A percentile compares a stretch with the other conserved stretches of the same genome.
phyloP scores from a whole-genome alignment of 768 basidiomycete genomes.

The Tulasnella sp. region DNA sequence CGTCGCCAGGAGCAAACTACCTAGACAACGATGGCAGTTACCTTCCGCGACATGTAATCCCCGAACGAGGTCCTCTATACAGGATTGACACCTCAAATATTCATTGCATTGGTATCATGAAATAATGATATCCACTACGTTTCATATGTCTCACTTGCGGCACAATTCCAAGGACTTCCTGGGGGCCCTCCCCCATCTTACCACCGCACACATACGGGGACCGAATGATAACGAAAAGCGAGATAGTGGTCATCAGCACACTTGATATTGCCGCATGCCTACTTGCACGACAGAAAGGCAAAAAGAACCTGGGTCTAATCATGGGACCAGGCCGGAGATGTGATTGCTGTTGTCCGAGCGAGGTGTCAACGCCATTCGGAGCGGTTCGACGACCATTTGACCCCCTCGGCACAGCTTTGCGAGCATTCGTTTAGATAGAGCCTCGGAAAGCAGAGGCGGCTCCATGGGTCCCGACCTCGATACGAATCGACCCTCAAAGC shows the following conservation, averaged over 20 bases:
- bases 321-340: not conserved
- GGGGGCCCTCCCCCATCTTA: not conserved
- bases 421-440: not conserved
- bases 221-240: not conserved
- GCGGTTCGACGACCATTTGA: not conserved
- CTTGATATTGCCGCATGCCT: not conserved
- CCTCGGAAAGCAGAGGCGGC: not conserved
- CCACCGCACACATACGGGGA: not conserved
- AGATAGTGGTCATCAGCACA: not conserved
- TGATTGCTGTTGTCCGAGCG: not conserved
- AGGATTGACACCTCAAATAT: not conserved
- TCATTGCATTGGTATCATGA: not conserved
- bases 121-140: not conserved
- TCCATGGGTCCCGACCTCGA: not conserved
- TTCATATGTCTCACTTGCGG: not conserved
- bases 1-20: not conserved
- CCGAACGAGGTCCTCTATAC: not conserved
- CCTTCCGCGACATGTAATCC: not conserved
- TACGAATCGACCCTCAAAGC: conserved; percentile 6
- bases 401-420: not conserved
- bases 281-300: conserved; percentile 7
- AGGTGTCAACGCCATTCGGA: conserved; percentile 1
- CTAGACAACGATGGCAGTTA: not conserved
- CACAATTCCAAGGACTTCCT: not conserved
- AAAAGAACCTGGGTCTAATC: not conserved